Percentiles rank a stretch among this genome's conserved stretches.
Evolutionary conservation across 345 rosid species (phyloP).

Genomic region (Pugionium cornutum): DNA sequence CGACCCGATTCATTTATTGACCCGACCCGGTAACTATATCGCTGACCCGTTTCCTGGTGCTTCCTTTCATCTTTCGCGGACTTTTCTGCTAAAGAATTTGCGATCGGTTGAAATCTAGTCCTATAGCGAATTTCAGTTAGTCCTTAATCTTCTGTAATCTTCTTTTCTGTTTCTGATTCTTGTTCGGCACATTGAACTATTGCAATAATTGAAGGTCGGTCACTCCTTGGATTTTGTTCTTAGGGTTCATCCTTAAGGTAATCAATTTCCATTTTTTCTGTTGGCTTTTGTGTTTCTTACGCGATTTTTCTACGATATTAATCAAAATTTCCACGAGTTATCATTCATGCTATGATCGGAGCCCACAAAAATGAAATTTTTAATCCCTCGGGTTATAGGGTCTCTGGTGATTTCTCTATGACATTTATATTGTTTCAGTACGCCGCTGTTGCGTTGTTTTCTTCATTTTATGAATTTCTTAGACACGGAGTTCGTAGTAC

Average conservation of each 20-base stretch:
- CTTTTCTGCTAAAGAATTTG: neutral
- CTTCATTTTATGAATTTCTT: neutral
- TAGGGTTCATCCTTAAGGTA: slow-evolving; percentile 32
- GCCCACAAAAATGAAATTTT: neutral
- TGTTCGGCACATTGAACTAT: neutral
- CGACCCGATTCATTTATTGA: slow-evolving; percentile 17
- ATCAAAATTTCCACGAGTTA: neutral
- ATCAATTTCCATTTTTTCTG: slow-evolving; percentile 11
- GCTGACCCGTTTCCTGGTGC: slow-evolving; percentile 23
- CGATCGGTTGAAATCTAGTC: neutral
- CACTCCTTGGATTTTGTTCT: slow-evolving; percentile 6
- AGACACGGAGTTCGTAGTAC: slow-evolving; percentile 6
- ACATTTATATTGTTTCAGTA: neutral
- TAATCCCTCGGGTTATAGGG: neutral
- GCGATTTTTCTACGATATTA: neutral
- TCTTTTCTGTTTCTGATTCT: slow-evolving; percentile 3
- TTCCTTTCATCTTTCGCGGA: neutral
- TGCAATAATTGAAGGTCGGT: slow-evolving; percentile 19
- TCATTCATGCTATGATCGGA: neutral
- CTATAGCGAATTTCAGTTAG: neutral
- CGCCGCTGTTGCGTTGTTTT: neutral
- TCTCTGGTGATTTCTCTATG: neutral
- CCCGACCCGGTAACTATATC: slow-evolving; percentile 29
- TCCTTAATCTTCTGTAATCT: neutral
- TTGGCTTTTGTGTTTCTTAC: neutral